A percentile compares a stretch with the other conserved stretches of the same genome.
phyloP scores from a whole-genome alignment of 495 filamentous ascomycete species.

The Hypoxylon perforatum region DNA sequence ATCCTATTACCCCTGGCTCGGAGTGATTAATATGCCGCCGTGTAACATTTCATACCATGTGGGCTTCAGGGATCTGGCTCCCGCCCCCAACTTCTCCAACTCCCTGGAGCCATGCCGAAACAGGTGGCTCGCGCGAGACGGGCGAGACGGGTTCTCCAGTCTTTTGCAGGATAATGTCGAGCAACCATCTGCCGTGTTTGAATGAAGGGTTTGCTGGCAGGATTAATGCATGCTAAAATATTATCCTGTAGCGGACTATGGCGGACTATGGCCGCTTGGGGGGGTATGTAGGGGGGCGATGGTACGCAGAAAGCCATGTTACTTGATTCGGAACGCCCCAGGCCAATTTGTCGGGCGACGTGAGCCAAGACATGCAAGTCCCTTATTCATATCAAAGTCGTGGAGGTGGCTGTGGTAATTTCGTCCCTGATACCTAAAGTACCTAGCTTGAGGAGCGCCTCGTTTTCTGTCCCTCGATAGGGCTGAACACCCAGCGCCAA shows the following conservation, averaged over 20 bases:
- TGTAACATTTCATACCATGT: slow-evolving; percentile 32
- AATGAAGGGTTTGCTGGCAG: slow-evolving; percentile 27
- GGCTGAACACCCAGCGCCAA: slow-evolving; percentile 21
- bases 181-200: slow-evolving; percentile 17
- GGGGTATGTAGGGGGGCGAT: not conserved
- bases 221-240: slow-evolving; percentile 10
- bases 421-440: too few relatives aligned
- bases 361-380: slow-evolving; percentile 10
- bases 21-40: slow-evolving; percentile 47
- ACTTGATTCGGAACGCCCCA: slow-evolving; percentile 25
- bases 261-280: slow-evolving; percentile 1
- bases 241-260: not conserved
- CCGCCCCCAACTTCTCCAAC: slow-evolving; percentile 38
- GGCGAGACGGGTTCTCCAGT: slow-evolving; percentile 22
- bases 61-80: slow-evolving; percentile 29
- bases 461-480: slow-evolving; percentile 21
- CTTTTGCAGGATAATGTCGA: slow-evolving; percentile 28
- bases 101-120: slow-evolving; percentile 34
- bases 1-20: slow-evolving; percentile 40
- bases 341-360: not conserved
- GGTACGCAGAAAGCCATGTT: slow-evolving; percentile 13
- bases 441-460: not conserved
- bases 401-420: slow-evolving; percentile 36
- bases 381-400: slow-evolving; percentile 14
- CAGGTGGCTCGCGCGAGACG: slow-evolving; percentile 1